Conservation (phyloP, 2,329 filamentous ascomycete species). For the Achaetomium macrosporum region DNA sequence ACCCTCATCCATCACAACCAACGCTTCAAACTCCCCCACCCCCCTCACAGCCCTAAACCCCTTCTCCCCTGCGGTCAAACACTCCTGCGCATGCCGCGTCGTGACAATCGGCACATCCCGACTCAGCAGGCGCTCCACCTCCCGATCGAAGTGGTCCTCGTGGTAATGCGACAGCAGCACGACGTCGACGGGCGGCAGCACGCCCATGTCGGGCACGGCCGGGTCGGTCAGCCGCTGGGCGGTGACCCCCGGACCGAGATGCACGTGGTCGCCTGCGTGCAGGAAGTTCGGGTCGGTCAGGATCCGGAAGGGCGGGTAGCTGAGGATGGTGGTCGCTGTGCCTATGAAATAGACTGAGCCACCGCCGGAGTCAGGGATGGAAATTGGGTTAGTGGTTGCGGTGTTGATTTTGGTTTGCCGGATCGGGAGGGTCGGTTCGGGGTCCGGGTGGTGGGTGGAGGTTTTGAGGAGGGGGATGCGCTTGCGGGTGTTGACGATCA, state of each 20-base stretch:
- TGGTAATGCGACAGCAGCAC: constrained; percentile 62
- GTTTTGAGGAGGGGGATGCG: constrained; percentile 29
- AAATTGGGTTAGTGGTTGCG: constrained; percentile 25
- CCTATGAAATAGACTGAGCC: constrained; percentile 49
- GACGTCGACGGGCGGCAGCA: constrained; percentile 53
- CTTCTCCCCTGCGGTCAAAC: constrained; percentile 33
- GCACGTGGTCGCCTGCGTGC: constrained; percentile 42
- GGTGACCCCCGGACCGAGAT: constrained; percentile 58
- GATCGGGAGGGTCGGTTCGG: constrained; percentile 20
- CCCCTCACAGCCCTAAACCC: background rate
- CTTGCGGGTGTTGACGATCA: constrained; percentile 19
- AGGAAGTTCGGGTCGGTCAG: constrained; percentile 61
- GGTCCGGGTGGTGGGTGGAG: constrained; percentile 20
- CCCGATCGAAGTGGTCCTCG: constrained; percentile 40
- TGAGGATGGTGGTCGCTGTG: constrained; percentile 50
- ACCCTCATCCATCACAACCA: background rate
- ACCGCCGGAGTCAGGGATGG: background rate
- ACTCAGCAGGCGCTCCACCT: constrained; percentile 35
- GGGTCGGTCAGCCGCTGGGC: constrained; percentile 51
- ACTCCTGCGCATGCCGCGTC: constrained; percentile 53
- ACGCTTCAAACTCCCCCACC: background rate
- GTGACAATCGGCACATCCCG: constrained; percentile 57
- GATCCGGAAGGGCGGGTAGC: constrained; percentile 48
- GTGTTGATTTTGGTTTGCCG: constrained; percentile 26
- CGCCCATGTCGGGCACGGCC: constrained; percentile 49